Conservation (phyloP, 2,329 filamentous ascomycete species). For the Phoma sp. region DNA sequence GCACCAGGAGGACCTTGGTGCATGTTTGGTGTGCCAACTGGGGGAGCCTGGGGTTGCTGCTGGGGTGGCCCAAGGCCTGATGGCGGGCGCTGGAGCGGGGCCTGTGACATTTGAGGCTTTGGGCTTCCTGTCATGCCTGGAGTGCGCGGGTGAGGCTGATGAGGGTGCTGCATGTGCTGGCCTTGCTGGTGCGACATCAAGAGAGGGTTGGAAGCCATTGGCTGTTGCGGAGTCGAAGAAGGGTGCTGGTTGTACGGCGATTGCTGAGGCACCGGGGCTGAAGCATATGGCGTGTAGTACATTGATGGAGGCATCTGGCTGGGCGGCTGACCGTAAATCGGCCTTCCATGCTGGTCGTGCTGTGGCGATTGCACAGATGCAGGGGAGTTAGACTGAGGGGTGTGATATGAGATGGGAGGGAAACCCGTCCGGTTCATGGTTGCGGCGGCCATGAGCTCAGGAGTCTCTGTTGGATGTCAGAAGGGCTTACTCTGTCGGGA, state of each 20-base stretch:
- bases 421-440: conserved; percentile 72
- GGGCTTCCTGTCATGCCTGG: conserved; percentile 70
- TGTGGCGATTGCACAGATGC: conserved; percentile 91
- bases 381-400: conserved; percentile 92
- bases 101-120: conserved; percentile 55
- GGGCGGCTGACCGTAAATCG: conserved; percentile 80
- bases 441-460: conserved; percentile 71
- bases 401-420: conserved; percentile 87
- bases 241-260: conserved; percentile 65
- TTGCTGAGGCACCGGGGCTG: conserved; percentile 58
- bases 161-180: conserved; percentile 51
- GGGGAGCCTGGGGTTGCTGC: conserved; percentile 48
- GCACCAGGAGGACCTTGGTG: conserved; percentile 47
- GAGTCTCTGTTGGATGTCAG: conserved; percentile 74
- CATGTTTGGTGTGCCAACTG: conserved; percentile 50
- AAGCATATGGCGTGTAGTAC: conserved; percentile 69
- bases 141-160: conserved; percentile 53
- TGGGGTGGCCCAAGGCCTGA: conserved; percentile 55
- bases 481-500: conserved; percentile 15
- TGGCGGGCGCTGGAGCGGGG: conserved; percentile 63
- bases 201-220: conserved; percentile 55
- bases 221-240: conserved; percentile 61
- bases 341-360: conserved; percentile 84
- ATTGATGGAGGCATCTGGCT: conserved; percentile 83
- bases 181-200: conserved; percentile 61